Conservation (phyloP, 768 basidiomycete species). For the Tubosaeta sp. region DNA sequence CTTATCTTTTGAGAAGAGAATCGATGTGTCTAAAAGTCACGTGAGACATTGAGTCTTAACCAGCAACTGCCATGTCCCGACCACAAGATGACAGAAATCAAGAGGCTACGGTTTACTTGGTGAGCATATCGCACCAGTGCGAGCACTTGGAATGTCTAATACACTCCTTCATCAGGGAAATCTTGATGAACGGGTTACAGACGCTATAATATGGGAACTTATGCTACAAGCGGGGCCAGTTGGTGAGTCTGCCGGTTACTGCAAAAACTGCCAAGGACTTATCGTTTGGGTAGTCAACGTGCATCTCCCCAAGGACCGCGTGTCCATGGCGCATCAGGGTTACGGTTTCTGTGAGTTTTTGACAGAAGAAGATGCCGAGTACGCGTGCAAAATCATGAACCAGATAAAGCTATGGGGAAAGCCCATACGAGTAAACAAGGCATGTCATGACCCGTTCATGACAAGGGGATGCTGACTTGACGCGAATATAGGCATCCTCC, state of each 20-base stretch:
- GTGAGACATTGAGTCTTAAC: neutral
- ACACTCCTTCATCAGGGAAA: conserved; percentile 62
- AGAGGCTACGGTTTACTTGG: conserved; percentile 87
- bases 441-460: conserved; percentile 33
- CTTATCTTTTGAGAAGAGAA: too few species aligned
- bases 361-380: conserved; percentile 98
- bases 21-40: too few species aligned
- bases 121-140: conserved; percentile 23
- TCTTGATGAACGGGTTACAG: conserved; percentile 90
- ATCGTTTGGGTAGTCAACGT: conserved; percentile 69
- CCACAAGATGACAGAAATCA: conserved; percentile 88
- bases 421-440: conserved; percentile 98
- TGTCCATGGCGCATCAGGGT: conserved; percentile 97
- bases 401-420: conserved; percentile 99
- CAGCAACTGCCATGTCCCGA: conserved; percentile 30
- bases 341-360: conserved; percentile 99
- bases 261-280: neutral
- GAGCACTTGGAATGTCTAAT: neutral
- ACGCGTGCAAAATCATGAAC: conserved; percentile 99
- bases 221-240: conserved; percentile 99
- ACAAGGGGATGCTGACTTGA: conserved; percentile 7
- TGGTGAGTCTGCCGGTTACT: conserved; percentile 50
- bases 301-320: conserved; percentile 96
- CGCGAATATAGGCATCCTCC: conserved; percentile 72
- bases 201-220: conserved; percentile 95